Evolutionary conservation across 805 yeast species (phyloP).

Genomic region (Sugiyamaella smithiae): DNA sequence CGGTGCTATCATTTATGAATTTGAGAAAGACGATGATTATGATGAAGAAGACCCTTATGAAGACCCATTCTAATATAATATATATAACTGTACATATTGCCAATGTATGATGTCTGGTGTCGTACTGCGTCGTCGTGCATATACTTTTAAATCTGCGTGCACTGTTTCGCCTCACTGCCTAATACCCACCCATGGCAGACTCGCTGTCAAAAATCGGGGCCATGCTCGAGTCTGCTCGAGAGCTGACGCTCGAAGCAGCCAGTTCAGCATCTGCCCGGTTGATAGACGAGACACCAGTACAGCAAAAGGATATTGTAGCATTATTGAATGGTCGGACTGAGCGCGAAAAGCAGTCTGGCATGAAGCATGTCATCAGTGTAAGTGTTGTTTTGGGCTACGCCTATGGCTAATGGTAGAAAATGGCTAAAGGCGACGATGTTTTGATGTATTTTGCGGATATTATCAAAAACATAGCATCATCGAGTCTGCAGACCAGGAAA

Average conservation of each 20-base stretch:
- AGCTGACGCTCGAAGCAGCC: conserved; percentile 78
- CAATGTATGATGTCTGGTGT: too few species aligned
- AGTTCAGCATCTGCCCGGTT: conserved; percentile 67
- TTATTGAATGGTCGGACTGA: conserved; percentile 67
- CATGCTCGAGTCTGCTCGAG: conserved; percentile 76
- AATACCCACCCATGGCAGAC: conserved; percentile 51
- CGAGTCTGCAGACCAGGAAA: conserved; percentile 60
- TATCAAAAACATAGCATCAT: conserved; percentile 78
- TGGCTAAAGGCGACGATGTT: conserved; percentile 41
- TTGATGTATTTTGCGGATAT: conserved; percentile 73
- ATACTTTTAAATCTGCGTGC: too few species aligned
- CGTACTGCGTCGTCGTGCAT: too few species aligned
- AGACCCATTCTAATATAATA: conserved; percentile 81
- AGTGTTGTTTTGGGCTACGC: conserved; percentile 4
- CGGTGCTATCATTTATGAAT: conserved; percentile 94
- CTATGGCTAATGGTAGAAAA: conserved; percentile 16
- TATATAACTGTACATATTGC: too few species aligned
- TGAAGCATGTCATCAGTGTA: conserved; percentile 48
- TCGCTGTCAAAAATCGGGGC: conserved; percentile 62
- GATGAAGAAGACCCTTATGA: conserved; percentile 98
- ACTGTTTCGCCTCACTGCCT: too few species aligned
- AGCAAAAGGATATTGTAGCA: conserved; percentile 63
- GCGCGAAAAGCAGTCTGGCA: conserved; percentile 57
- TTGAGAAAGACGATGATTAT: conserved; percentile 94
- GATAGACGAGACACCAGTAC: conserved; percentile 57